Base-by-base conservation (phyloP, 257 asterid species). In the Hygrophila difformis region DNA sequence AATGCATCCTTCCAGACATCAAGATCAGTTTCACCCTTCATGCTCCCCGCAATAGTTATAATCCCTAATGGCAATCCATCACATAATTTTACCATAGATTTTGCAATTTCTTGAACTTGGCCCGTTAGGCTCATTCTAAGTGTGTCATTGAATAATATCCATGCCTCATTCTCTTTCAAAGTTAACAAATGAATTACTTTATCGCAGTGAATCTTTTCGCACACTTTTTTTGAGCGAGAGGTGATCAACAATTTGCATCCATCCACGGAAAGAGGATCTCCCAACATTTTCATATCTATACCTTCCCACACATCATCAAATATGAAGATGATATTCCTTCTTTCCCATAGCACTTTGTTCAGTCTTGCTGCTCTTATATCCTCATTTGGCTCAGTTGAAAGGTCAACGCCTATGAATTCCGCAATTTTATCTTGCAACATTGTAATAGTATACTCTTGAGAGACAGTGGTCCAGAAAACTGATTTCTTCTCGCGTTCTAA, bases 201-300 rank as follows among this genome's bases (percentile, higher is more conserved):
- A 11, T 42, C 1, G 8, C 47, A 42, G 16, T 53, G 42, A 26
- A 54, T 48, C 18, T 1, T 3, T 2, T n/a, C 19, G 33, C 62
- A 62, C 6, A 62, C 62, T 20, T 54, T 47, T 23, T 5, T 0
- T 2, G 44, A 62, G 28, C 48, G 48, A 40, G 52, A 54, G 8
- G 62, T 62, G 20, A 62, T 31, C 8, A 62, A 11, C 12, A 62
- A 15, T 12, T 22, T 40, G 17, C 62, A 44, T 15, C 53, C 43
- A 22, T 31, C 39, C 6, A 1, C 39, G 8, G 10, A 0, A 28
- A 21, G 15, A 4, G 47, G 59, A 16, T 19, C 22, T 5, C 59
- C 59, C 18, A 43, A 35, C 39, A 29, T 43, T 16, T 13, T 15
- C 31, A 36, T 12, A 12, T 42, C 21, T 12, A 59, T 33, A 6